Conservation (phyloP, 352 stramenopile species). For the Phytophthora ramorum region DNA sequence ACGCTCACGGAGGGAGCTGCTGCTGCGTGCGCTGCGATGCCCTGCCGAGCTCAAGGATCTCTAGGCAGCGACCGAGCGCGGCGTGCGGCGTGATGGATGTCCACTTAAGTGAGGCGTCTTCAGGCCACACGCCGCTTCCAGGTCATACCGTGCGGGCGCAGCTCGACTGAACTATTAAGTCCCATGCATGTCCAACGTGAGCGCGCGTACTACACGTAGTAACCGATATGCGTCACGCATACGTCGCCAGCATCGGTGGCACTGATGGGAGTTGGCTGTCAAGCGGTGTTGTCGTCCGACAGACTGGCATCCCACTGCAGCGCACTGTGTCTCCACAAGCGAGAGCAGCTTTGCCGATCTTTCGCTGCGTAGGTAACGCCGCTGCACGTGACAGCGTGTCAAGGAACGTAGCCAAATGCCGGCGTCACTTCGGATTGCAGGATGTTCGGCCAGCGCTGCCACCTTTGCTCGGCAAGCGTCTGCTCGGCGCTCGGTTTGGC, state of each 20-base stretch:
- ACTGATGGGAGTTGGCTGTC: no score
- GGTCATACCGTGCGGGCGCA: background rate
- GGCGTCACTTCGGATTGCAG: conserved; percentile 21
- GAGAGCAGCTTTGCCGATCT: conserved; percentile 30
- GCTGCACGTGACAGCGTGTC: conserved; percentile 7
- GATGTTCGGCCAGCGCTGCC: conserved; percentile 17
- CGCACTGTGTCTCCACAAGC: conserved; percentile 9
- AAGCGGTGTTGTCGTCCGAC: conserved; percentile 9
- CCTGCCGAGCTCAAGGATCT: conserved; percentile 4
- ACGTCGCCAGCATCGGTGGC: background rate
- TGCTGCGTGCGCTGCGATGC: conserved; percentile 4
- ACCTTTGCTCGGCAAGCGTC: conserved; percentile 3
- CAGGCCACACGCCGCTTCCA: background rate
- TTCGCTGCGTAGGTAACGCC: conserved; percentile 24
- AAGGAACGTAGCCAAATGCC: conserved; percentile 8
- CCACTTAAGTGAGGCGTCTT: background rate
- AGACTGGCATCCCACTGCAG: conserved; percentile 16
- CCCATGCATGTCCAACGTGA: conserved; percentile 9
- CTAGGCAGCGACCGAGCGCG: background rate
- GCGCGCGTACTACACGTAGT: conserved; percentile 2
- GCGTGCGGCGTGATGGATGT: background rate
- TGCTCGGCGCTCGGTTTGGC: conserved; percentile 7
- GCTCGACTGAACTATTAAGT: background rate
- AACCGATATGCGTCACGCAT: background rate
- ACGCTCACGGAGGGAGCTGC: conserved; percentile 3